A percentile compares a stretch with the other conserved stretches of the same genome.
These are phyloP conservation scores for Eutypella sp. DNA, from an alignment of 2,329 filamentous ascomycete genomes.

Conservation along the genomic window DNA sequence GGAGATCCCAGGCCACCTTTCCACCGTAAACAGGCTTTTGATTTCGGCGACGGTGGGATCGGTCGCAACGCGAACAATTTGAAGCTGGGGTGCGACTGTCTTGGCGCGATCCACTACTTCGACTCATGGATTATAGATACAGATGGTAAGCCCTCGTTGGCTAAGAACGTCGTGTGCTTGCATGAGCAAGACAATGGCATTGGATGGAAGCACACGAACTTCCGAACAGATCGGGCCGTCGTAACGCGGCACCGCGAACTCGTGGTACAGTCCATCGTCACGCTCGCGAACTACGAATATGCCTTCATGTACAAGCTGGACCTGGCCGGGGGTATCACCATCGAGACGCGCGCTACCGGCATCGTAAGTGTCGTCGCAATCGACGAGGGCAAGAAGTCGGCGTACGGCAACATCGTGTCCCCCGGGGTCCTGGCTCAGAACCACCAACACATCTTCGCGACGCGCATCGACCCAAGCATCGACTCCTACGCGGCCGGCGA, in stretches of 20 bases:
- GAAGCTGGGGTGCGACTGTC: constrained; percentile 61
- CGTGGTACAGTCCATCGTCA: constrained; percentile 64
- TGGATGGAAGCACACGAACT: constrained; percentile 68
- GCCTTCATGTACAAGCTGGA: constrained; percentile 62
- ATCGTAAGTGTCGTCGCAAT: constrained; percentile 62
- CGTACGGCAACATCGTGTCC: constrained; percentile 59
- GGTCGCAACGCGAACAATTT: constrained; percentile 63
- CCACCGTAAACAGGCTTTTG: constrained; percentile 63
- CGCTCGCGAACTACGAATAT: constrained; percentile 68
- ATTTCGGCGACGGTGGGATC: constrained; percentile 62
- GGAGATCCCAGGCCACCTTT: constrained; percentile 57
- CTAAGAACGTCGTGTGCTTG: constrained; percentile 60
- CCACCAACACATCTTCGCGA: constrained; percentile 64
- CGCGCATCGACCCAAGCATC: constrained; percentile 58
- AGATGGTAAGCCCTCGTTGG: constrained; percentile 47
- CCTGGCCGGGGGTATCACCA: constrained; percentile 54
- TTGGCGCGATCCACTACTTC: constrained; percentile 58
- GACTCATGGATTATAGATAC: constrained; percentile 47
- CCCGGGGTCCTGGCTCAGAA: constrained; percentile 60
- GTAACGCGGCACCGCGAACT: constrained; percentile 58
- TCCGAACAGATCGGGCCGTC: constrained; percentile 56
- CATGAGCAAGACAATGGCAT: constrained; percentile 68
- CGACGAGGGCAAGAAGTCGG: constrained; percentile 46
- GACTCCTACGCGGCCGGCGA: constrained; percentile 32
- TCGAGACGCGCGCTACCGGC: constrained; percentile 62